Percentiles rank a stretch among this genome's conserved stretches.
phyloP scores from a whole-genome alignment of 139 green algal genomes.

The Astrephomene gubernaculifera region DNA sequence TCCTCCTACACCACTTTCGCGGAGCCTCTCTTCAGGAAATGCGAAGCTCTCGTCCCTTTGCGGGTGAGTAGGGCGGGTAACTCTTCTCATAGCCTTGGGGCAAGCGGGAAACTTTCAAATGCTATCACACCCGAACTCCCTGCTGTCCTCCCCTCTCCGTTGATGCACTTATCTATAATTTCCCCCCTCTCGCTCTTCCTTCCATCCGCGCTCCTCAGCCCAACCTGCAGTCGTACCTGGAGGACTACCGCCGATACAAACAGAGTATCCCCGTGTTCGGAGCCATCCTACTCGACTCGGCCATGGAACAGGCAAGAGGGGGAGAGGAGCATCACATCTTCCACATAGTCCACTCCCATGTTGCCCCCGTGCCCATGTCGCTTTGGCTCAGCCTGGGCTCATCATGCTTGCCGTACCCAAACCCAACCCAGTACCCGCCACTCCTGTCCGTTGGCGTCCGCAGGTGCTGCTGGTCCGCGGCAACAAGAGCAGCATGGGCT shows the following conservation, averaged over 20 bases:
- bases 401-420: no score
- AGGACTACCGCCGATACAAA: conserved; percentile 92
- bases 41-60: conserved; percentile 9
- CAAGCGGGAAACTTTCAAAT: no score
- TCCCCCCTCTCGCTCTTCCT: background rate
- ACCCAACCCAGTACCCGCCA: background rate
- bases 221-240: conserved; percentile 44
- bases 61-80: conserved; percentile 28
- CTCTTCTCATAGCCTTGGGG: no score
- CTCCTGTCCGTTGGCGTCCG: background rate
- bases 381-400: no score
- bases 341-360: no score
- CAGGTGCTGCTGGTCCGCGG: conserved; percentile 83
- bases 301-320: conserved; percentile 72
- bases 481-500: conserved; percentile 77
- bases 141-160: no score
- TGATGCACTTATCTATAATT: no score
- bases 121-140: no score
- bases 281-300: conserved; percentile 88
- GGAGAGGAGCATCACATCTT: no score
- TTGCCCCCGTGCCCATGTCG: no score
- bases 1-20: conserved; percentile 45
- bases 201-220: background rate
- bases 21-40: conserved; percentile 35
- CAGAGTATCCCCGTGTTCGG: conserved; percentile 84